Base-by-base conservation (phyloP, 345 rosid species). In the Heritiera littoralis region DNA sequence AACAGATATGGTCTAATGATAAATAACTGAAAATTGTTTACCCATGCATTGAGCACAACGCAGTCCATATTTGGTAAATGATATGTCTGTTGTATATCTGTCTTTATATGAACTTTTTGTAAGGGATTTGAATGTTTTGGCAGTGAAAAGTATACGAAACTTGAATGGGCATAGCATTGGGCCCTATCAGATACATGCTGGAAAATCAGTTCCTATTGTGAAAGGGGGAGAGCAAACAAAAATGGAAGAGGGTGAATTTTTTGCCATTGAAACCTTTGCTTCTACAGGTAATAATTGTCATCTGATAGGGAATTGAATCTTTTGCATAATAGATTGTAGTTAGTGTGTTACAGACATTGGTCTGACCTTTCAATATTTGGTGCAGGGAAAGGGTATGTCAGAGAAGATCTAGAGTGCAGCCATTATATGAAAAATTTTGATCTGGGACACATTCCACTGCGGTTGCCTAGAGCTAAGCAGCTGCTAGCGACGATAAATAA, bases 241-340 rank as follows among this genome's bases (percentile, higher is more conserved):
- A 83, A 92, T 94, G 99, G 98, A 96, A 87, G 98, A 96, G 88
- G 98, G 99, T 23, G 98, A 93, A 88, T 90, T 92, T 85, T 94
- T 85, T 43, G 99, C 98, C 67, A 93, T 93, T 40, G 98, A 96
- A 88, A 94, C 98, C 78, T 96, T 93, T 79, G 98, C 87, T 76
- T 96, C 98, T 23, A 92, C 98, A 58, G 99, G 98, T 96, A 85
- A 81, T 70, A 32, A 10, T 72, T 58, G 68, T 67, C 74, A 49
- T 67, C 35, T 45, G 61, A 61, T 20, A 0, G 38, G 77, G 66
- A 40, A 63, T 6, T 23, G 17, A 59, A 23, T 14, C 77, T 66
- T n/a, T 60, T 77, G 61, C 63, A 9, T 40, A 59, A 58, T 45
- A n/a, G 55, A 70, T 63, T 3, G 76, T 18, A 43, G 54, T 30